Evolutionary conservation across 1,139 yeast genomes (phyloP), one percentile per base, ranked within the genome.

Genomic region (Pichia cactophila): DNA sequence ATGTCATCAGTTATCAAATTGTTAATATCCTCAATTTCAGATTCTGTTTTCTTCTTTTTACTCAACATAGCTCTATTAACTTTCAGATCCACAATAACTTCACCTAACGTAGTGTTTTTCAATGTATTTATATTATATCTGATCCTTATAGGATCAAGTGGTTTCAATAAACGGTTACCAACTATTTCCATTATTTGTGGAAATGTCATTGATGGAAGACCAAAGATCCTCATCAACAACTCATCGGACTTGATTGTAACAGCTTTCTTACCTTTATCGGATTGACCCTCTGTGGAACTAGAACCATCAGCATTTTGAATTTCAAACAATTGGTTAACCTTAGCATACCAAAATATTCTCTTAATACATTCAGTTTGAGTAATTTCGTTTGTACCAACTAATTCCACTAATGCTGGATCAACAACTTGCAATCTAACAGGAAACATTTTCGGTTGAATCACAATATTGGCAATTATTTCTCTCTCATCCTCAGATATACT

Each of bases 331-430:
- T 83, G 80, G 61, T 86, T 86, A 67, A 78, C 78, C 60, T 86
- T 82, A 48, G 86, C 84, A 64, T 92, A 92, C 66, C 87, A 92
- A 90, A 97, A 92, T 47, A 92, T 71, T 28, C 83, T 80, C 58
- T 82, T 87, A 29, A 92, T 80, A 40, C 94, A 84, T 51, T 87
- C 96, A 52, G 92, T 92, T 63, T 89, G 89, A 6, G 95, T 83
- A 42, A 86, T 83, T 63, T 87, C 95, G 38, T 74, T 71, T 46
- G 81, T 75, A 14, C 97, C 97, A 26, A 87, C 71, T 45, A 92
- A 73, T 43, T 77, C 76, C 4, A 90, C 73, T 67, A 92, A 74
- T 36, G 69, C 69, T 33, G 78, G 81, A 20, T 83, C 78, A 9
- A 80, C 71, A 43, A 89, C 75, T 60, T 74, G 80, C 54, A 87